Conservation (phyloP, 805 yeast species). For the Cyberlindnera mrakii region DNA sequence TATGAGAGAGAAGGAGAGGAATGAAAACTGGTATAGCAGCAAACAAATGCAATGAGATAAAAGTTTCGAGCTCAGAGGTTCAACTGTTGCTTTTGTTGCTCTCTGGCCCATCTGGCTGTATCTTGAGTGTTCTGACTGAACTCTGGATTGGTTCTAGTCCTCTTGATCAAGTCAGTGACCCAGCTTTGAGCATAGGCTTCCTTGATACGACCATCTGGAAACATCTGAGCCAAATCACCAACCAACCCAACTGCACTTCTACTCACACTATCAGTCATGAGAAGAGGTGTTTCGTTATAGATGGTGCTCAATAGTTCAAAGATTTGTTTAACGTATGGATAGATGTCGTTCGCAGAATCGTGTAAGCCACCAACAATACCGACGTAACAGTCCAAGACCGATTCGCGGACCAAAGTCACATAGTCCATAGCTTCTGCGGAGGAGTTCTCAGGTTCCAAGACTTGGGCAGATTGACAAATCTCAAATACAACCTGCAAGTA, state of each 20-base stretch:
- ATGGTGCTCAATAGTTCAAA: constrained; percentile 62
- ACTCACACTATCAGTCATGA: constrained; percentile 61
- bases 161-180: constrained; percentile 73
- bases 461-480: constrained; percentile 64
- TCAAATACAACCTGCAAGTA: constrained; percentile 77
- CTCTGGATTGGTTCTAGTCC: constrained; percentile 56
- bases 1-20: not conserved
- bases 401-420: constrained; percentile 63
- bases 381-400: constrained; percentile 93
- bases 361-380: constrained; percentile 92
- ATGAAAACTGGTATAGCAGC: not conserved
- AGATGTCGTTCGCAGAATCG: constrained; percentile 57
- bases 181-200: constrained; percentile 64
- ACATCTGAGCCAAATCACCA: constrained; percentile 91
- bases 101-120: constrained; percentile 98
- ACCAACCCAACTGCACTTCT: constrained; percentile 84
- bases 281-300: constrained; percentile 53
- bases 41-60: not conserved
- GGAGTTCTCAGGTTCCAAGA: constrained; percentile 55
- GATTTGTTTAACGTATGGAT: constrained; percentile 61
- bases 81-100: constrained; percentile 36
- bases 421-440: constrained; percentile 76
- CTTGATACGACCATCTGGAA: constrained; percentile 68
- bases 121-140: constrained; percentile 68
- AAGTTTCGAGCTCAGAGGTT: constrained; percentile 4